A percentile compares a stretch with the other conserved stretches of the same genome.
Evolutionary conservation across 73 alveolate genomes (phyloP).

Genomic region (Uronychia setigera): DNA sequence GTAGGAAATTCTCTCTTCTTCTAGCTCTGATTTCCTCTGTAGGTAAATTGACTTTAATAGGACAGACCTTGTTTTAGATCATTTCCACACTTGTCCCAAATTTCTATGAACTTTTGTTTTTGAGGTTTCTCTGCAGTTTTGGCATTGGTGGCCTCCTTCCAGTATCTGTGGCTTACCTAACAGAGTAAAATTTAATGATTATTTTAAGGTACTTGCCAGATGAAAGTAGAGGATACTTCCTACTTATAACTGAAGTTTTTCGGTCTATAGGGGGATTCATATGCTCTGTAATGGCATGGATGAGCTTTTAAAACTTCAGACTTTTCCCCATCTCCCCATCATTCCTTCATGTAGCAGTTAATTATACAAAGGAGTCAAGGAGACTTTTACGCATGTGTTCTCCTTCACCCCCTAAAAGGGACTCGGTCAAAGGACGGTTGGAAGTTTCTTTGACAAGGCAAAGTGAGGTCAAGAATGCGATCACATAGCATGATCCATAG

Average conservation of each 20-base stretch:
- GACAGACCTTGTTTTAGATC: neutral
- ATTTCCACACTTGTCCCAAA: neutral
- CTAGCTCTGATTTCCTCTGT: neutral
- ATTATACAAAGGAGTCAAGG: neutral
- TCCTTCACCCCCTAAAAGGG: neutral
- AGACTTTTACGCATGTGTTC: neutral
- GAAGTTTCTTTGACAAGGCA: constrained; percentile 28
- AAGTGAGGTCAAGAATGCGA: constrained; percentile 6
- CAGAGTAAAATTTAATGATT: neutral
- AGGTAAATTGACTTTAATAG: neutral
- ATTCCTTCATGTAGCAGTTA: too few relatives aligned
- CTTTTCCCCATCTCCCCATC: too few relatives aligned
- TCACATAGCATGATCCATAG: constrained; percentile 23
- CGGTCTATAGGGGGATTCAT: neutral
- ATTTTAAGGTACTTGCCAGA: neutral
- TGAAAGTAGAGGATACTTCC: neutral
- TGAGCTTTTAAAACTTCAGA: neutral
- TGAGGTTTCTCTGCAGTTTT: neutral
- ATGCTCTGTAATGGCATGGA: neutral
- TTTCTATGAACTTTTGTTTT: neutral
- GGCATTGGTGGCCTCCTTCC: neutral
- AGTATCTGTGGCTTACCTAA: neutral
- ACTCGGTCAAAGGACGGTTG: constrained; percentile 11
- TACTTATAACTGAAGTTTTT: neutral
- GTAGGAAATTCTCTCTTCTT: neutral